Percentiles rank a stretch among this genome's conserved stretches.
phyloP scores from a whole-genome alignment of 2,329 filamentous ascomycete genomes.

The Colletotrichum sp. region DNA sequence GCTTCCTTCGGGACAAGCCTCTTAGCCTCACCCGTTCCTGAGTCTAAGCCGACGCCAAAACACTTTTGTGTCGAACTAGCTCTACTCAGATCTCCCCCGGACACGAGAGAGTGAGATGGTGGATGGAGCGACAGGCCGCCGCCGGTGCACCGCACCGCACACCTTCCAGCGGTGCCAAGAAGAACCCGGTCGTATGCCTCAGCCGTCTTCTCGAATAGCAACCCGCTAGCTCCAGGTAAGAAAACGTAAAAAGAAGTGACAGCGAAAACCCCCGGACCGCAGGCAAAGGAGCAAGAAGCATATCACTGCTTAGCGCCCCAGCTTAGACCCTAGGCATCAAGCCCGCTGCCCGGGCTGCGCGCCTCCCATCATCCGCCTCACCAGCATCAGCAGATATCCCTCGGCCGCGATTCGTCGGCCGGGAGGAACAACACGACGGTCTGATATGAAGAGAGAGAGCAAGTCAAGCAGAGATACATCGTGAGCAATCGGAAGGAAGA shows the following conservation, averaged over 20 bases:
- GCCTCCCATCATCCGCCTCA: neutral
- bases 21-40: neutral
- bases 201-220: neutral
- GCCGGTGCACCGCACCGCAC: neutral
- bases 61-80: neutral
- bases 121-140: neutral
- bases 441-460: neutral
- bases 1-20: constrained; percentile 1
- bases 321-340: neutral
- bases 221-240: neutral
- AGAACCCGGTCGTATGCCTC: neutral
- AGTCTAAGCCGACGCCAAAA: neutral
- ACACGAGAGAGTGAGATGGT: neutral
- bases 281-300: neutral
- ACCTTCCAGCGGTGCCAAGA: neutral
- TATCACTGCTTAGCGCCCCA: neutral
- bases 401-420: neutral
- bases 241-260: neutral
- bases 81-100: neutral
- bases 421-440: accelerated
- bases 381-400: neutral
- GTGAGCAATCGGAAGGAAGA: neutral
- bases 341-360: neutral
- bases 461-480: neutral
- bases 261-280: neutral